phyloP scores from a whole-genome alignment of 1,139 yeast species.

The Yamadazyma buinensis region DNA sequence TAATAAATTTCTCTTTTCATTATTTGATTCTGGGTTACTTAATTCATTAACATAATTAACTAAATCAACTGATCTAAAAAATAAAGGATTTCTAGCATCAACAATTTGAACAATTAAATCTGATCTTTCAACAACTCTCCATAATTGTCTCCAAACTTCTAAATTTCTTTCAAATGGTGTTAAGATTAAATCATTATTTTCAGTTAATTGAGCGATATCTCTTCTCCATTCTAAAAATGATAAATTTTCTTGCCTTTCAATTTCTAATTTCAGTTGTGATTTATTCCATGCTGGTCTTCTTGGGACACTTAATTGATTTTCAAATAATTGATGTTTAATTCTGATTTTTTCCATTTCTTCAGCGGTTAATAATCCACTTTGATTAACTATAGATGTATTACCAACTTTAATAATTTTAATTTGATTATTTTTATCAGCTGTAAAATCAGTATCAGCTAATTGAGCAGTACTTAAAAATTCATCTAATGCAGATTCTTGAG shows the following conservation, averaged over 20 bases:
- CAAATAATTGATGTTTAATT: constrained; percentile 68
- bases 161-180: constrained; percentile 97
- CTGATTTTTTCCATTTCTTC: constrained; percentile 66
- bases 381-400: constrained; percentile 48
- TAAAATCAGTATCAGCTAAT: constrained; percentile 92
- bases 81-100: constrained; percentile 91
- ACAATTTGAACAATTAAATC: constrained; percentile 96
- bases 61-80: constrained; percentile 86
- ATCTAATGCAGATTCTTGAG: constrained; percentile 91
- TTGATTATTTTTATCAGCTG: constrained; percentile 82
- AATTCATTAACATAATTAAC: constrained; percentile 78
- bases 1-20: constrained; percentile 67
- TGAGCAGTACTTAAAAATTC: constrained; percentile 94
- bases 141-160: constrained; percentile 97
- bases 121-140: constrained; percentile 97
- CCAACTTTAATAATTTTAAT: constrained; percentile 82
- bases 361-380: constrained; percentile 51
- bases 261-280: constrained; percentile 66
- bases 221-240: constrained; percentile 95
- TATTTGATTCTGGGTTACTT: constrained; percentile 43
- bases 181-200: constrained; percentile 72
- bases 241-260: constrained; percentile 85
- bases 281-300: constrained; percentile 86
- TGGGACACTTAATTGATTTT: constrained; percentile 85
- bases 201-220: constrained; percentile 79